Evolutionary conservation across 495 filamentous ascomycete species (phyloP), one percentile per base, ranked within the genome.

Genomic region (Penicillium lagena): DNA sequence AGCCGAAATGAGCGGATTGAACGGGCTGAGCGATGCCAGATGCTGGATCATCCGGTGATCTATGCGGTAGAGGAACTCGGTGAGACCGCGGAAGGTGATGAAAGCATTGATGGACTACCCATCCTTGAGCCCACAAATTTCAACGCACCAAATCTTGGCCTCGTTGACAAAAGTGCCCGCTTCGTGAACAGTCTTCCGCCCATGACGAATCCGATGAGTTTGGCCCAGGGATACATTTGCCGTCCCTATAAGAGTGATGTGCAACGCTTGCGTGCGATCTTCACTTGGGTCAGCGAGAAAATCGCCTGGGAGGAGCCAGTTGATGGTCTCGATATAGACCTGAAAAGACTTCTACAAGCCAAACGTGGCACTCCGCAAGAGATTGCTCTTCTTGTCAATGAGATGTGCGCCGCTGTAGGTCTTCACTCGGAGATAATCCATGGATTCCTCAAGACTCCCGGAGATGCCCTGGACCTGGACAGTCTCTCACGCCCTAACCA

Each of bases 281-380:
- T 96, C 57, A 96, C 85, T 9, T 99, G 91, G 90, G 87, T 96
- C 27, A 80, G 89, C 13, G 93, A 97, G 60, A 93, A 93, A 56
- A 81, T 99, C 39, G 78, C 78, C n/a, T 99, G 93, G 91, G 93
- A 99, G 58, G 90, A 96, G 54, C 87, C 89, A 37, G 87, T 87
- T 47, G 89, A 95, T 54, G 79, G 78, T 11, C 69, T 76, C 12
- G 60, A 66, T n/a, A 73, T 95, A 15, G 90, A 99, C 57, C 79
- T 87, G 10, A 77, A 85, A 46, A 75, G 85, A 39, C 87, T 96
- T 2, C 78, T 99, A 35, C 87, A 91, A 45, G 82, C 78, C 22
- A 89, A 85, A 56, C 74, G 94, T 45, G 93, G 84, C 9, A 93
- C 84, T 53, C 80, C 89, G n/a, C 79, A 95, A 59, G 93, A 99